Evolutionary conservation across 2,329 filamentous ascomycete species (phyloP).

Genomic region (Ceratocystiopsis brevicomis): DNA sequence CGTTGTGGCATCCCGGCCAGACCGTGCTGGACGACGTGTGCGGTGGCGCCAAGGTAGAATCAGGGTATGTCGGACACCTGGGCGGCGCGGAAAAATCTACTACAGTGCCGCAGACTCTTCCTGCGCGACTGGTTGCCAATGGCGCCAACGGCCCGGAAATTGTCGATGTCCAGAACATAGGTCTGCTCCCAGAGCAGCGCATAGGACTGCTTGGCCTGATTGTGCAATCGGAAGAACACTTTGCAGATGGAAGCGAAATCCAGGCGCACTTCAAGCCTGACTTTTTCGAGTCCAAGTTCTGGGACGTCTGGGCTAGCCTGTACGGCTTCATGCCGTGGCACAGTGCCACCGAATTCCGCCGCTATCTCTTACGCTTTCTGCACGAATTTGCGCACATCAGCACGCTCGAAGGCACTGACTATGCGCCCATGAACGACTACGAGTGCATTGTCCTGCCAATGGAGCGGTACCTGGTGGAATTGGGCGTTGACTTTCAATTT

Average conservation of each 20-base stretch:
- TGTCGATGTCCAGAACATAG: conserved; percentile 12
- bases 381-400: conserved; percentile 14
- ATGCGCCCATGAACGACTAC: conserved; percentile 14
- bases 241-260: conserved; percentile 6
- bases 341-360: conserved; percentile 15
- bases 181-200: conserved; percentile 10
- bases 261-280: conserved; percentile 8
- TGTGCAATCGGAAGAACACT: conserved; percentile 3
- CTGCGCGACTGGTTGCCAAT: conserved; percentile 11
- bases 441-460: conserved; percentile 14
- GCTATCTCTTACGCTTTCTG: conserved; percentile 14
- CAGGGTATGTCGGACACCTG: no score
- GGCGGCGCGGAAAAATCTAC: background rate
- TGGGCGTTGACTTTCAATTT: conserved; percentile 13
- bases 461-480: conserved; percentile 11
- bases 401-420: conserved; percentile 12
- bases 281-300: conserved; percentile 16
- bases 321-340: conserved; percentile 16
- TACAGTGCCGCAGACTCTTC: conserved; percentile 3
- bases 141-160: conserved; percentile 10
- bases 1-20: conserved; percentile 7
- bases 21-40: conserved; percentile 13
- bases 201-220: conserved; percentile 10
- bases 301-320: conserved; percentile 16
- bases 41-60: conserved; percentile 1